A percentile compares a stretch with the other conserved stretches of the same genome.
Evolutionary conservation across 2,329 filamentous ascomycete genomes (phyloP).

Genomic region (Calonectria pseudoreteaudii): DNA sequence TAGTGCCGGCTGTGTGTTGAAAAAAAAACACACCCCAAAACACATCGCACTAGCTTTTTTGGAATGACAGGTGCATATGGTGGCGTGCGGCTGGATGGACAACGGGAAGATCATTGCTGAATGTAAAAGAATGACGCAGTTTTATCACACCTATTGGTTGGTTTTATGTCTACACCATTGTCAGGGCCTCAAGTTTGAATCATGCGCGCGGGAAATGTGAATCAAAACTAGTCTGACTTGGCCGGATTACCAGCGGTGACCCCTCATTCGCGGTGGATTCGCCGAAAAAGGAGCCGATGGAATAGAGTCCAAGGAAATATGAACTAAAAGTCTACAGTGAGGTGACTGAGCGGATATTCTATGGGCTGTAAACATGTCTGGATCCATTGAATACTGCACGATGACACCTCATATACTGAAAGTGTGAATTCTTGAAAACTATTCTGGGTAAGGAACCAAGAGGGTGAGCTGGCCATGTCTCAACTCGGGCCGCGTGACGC

Average conservation of each 20-base stretch:
- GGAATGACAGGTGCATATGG: not conserved
- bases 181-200: not conserved
- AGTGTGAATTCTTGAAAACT: not conserved
- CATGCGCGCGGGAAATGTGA: not conserved
- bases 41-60: not conserved
- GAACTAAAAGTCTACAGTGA: not conserved
- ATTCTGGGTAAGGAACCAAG: not conserved
- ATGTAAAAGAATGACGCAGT: not conserved
- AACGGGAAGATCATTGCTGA: not conserved
- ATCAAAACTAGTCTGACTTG: not conserved
- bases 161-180: not conserved
- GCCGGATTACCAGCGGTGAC: not conserved
- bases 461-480: not conserved
- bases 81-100: not conserved
- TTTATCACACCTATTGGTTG: not conserved
- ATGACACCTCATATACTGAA: not conserved
- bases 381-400: not conserved
- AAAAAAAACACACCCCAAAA: not conserved
- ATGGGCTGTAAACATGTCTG: not conserved
- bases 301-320: not conserved
- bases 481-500: not conserved
- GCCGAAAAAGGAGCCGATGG: not conserved
- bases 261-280: not conserved
- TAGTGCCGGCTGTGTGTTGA: not conserved
- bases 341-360: not conserved